Conservation (phyloP, 1,284 basidiomycete species). For the Papiliotrema terrestris region DNA sequence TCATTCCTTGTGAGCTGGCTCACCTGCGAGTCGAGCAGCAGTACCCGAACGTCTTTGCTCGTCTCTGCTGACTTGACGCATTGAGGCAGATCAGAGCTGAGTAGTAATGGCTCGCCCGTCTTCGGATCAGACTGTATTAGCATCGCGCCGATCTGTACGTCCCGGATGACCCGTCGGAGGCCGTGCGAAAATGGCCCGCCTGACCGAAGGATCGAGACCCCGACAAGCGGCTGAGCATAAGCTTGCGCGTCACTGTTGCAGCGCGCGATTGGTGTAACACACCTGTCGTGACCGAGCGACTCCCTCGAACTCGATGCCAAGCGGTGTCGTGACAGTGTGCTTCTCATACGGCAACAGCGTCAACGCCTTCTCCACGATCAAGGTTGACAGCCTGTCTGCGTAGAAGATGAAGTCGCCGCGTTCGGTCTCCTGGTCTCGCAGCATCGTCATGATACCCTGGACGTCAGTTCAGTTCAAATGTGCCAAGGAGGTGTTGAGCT, state of each 20-base stretch:
- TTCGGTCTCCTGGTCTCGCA: conserved; percentile 67
- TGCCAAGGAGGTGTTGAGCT: conserved; percentile 13
- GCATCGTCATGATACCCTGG: conserved; percentile 82
- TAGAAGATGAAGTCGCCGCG: conserved; percentile 70
- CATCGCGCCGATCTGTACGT: conserved; percentile 81
- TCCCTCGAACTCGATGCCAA: conserved; percentile 59
- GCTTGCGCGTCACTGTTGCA: no score
- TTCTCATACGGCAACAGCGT: conserved; percentile 69
- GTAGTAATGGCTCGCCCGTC: conserved; percentile 82
- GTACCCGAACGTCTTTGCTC: conserved; percentile 72
- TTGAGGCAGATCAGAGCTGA: conserved; percentile 74
- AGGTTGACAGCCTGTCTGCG: conserved; percentile 72
- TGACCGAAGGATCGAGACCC: conserved; percentile 45
- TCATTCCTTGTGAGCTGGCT: conserved; percentile 1
- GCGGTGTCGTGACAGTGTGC: conserved; percentile 67
- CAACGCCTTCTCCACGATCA: conserved; percentile 80
- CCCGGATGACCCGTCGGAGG: conserved; percentile 80
- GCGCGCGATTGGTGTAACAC: conserved; percentile 6
- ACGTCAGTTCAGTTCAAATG: conserved; percentile 2
- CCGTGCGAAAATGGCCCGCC: conserved; percentile 88
- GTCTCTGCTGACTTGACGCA: conserved; percentile 62
- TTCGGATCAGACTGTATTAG: conserved; percentile 82
- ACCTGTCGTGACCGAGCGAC: conserved; percentile 59
- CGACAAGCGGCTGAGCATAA: conserved; percentile 34
- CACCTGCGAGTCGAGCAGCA: conserved; percentile 88